Evolutionary conservation across 805 yeast genomes (phyloP), one percentile per base, ranked within the genome.

Genomic region (Dipodascopsis uninucleata): DNA sequence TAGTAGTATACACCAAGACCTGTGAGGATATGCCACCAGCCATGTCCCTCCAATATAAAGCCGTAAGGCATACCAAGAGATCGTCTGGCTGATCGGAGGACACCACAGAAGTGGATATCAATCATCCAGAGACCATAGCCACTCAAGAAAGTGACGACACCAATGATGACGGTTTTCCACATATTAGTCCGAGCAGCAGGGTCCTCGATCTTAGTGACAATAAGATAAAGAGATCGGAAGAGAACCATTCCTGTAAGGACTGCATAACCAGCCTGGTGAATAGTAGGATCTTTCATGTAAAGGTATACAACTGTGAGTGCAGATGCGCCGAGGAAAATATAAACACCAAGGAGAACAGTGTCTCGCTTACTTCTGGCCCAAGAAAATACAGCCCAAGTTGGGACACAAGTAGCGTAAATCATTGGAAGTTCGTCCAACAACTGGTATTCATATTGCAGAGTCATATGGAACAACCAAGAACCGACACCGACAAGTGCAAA

Each of bases 351-450:
- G 10, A 62, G 43, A n/a, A 65, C 37, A 7, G 78, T 71, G 23
- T 64, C 69, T 4, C 41, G 55, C 14, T 52, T 59, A 14, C 72
- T 52, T 46, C 66, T 69, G 31, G 76, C 77, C 59, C 79, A 85
- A 36, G 84, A 74, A 55, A 82, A 81, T 1, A 85, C 79, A 33
- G 81, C 75, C 95, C 95, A 86, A 50, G 87, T 81, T 0, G 98
- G 97, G 22, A 90, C 80, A 53, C 96, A 90, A 2, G 98, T 93
- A 18, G 96, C 97, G 67, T 93, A 93, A 52, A 93, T 86, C 98
- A 93, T 93, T 31, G 98, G 98, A 59, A 93, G 71, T 64, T 93
- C 98, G 68, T 93, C 98, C 64, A 93, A 72, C 52, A 93, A 64
- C 68, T 93, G 98, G 68, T 76, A 93, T 61, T 84, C 86, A 65